Base-by-base conservation (phyloP, 1,284 basidiomycete species). In the Cerrena zonata region DNA sequence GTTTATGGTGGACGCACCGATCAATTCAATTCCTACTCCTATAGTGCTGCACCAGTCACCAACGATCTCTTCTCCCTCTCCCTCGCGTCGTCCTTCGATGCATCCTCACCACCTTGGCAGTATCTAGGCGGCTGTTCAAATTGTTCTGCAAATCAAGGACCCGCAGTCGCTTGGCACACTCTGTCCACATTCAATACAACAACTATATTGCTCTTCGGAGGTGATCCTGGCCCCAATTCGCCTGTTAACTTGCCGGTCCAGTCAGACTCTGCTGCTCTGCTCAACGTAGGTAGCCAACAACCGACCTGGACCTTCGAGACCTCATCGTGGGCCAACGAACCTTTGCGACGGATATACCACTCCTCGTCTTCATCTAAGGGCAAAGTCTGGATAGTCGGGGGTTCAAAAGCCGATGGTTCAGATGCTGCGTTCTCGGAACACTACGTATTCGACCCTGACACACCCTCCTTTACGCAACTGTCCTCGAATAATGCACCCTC, bases 1-100 rank as follows among this genome's bases (percentile, higher is more conserved):
- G 69, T 92, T 38, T 83, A 88, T 52, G 91, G 91, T 24, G 91
- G 91, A 50, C 84, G 89, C 62, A 83, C 79, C 23, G 88, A 91
- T 65, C 71, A 76, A 18, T 80, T 69, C 64, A 84, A 85, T 60
- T 64, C 73, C 7, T 88, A 76, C 62, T 79, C 82, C 2, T 94
- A 93, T 66, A 77, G 77, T 27, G 78, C 82, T 22, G 88, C 89
- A 15, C 86, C 86, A 51, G 85, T 80, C 59, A 79, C 71, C 53
- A 79, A 82, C 60, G 86, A 91, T 57, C 65, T 89, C 19, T 71
- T 92, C 39, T 73, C 73, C 37, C 77, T 94, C 18, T 76, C 87
- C 38, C 78, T 93, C 25, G 74, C 78, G 2, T 59, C 67, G 2
- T 62, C 79, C 2, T 92, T 91, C 60, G 57, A 75, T 40, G 63